Evolutionary conservation across 768 basidiomycete species (phyloP).

Genomic region (Kwoniella mangroviensis): DNA sequence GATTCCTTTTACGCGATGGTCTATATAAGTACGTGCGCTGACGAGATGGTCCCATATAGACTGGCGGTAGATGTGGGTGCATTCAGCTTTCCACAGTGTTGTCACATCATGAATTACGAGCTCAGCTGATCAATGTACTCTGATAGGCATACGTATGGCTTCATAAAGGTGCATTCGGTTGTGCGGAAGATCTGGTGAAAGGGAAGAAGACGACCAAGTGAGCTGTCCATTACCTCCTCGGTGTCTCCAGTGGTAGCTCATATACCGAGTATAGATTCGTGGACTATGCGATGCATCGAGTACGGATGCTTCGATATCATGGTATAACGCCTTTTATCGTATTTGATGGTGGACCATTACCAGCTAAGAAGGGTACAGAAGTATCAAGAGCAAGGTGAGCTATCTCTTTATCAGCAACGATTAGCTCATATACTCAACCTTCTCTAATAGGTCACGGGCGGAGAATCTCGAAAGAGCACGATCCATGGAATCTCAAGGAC

Average conservation of each 20-base stretch:
- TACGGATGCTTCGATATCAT: constrained; percentile 81
- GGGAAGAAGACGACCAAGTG: constrained; percentile 83
- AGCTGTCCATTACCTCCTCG: constrained; percentile 52
- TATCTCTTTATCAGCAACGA: not conserved
- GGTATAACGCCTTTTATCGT: constrained; percentile 88
- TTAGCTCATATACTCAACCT: not conserved
- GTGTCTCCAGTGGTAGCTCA: constrained; percentile 16
- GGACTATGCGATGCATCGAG: constrained; percentile 90
- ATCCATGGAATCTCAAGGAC: constrained; percentile 75
- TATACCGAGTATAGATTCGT: constrained; percentile 72
- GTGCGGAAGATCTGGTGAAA: constrained; percentile 86
- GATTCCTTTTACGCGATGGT: not conserved
- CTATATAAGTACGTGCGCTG: constrained; percentile 18
- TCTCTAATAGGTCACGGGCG: constrained; percentile 61
- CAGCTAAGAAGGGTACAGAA: constrained; percentile 91
- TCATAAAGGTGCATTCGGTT: constrained; percentile 77
- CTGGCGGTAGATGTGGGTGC: constrained; percentile 77
- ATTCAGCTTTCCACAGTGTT: not conserved
- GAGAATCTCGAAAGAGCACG: constrained; percentile 78
- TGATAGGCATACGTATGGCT: constrained; percentile 70
- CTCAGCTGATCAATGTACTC: not conserved
- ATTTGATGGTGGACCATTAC: constrained; percentile 93
- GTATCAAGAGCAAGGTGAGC: constrained; percentile 68
- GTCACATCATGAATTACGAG: not conserved
- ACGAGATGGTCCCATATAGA: constrained; percentile 19